phyloP scores from a whole-genome alignment of 345 rosid genomes.

The Aethionema arabicum region DNA sequence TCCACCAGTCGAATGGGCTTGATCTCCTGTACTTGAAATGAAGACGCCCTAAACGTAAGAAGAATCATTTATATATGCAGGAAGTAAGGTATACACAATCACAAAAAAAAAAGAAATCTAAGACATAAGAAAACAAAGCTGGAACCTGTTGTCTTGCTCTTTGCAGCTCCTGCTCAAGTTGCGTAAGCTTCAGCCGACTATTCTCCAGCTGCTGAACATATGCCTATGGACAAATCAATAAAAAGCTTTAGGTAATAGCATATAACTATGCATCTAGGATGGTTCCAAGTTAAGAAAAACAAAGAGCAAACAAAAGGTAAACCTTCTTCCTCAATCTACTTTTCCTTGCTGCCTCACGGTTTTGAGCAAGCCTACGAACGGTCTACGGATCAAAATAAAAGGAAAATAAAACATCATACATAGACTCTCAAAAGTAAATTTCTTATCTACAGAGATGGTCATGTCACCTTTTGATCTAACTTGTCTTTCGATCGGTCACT shows the following conservation, averaged over 20 bases:
- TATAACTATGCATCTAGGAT: background rate
- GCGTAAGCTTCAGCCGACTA: constrained; percentile 92
- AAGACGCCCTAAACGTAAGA: constrained; percentile 72
- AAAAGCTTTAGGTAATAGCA: background rate
- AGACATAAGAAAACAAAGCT: constrained; percentile 26
- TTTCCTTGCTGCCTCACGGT: constrained; percentile 98
- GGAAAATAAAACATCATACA: background rate
- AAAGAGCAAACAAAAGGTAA: constrained; percentile 12
- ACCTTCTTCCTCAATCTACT: constrained; percentile 95
- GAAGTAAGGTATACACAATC: background rate
- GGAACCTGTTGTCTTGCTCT: constrained; percentile 96
- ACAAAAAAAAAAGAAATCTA: constrained; percentile 2
- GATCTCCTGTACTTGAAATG: constrained; percentile 96
- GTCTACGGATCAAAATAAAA: constrained; percentile 55
- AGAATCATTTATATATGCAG: background rate
- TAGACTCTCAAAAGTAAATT: background rate
- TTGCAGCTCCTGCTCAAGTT: constrained; percentile 97
- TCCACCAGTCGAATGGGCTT: constrained; percentile 87
- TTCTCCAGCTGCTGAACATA: constrained; percentile 98
- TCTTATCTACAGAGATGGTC: constrained; percentile 21
- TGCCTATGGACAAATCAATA: constrained; percentile 51
- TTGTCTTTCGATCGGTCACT: constrained; percentile 92
- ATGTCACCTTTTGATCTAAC: constrained; percentile 87
- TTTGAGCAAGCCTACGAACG: constrained; percentile 96
- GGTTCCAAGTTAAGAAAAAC: background rate